Evolutionary conservation across 1,284 basidiomycete genomes (phyloP).

Genomic region (Tylopilus microsporus): DNA sequence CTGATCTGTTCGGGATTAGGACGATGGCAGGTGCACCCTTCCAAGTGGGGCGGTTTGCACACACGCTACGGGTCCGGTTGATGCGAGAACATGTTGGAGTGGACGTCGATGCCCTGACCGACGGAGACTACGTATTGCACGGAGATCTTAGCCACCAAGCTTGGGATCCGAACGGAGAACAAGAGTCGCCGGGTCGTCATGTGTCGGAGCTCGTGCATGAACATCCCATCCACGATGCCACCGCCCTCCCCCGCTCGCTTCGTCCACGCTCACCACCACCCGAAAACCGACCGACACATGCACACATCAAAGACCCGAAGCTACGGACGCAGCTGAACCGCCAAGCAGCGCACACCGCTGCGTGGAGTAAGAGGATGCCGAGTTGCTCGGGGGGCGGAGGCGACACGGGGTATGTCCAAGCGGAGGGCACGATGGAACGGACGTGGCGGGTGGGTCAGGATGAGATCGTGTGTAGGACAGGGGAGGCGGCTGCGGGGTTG

Average conservation of each 20-base stretch:
- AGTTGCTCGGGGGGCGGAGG: slow-evolving; percentile 45
- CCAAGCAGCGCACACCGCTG: slow-evolving; percentile 50
- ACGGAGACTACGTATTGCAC: slow-evolving; percentile 64
- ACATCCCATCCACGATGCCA: slow-evolving; percentile 38
- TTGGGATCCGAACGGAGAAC: slow-evolving; percentile 82
- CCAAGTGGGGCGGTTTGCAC: slow-evolving; percentile 95
- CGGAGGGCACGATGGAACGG: slow-evolving; percentile 75
- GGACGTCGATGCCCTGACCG: slow-evolving; percentile 87
- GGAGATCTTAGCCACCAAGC: slow-evolving; percentile 53
- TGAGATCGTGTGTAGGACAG: slow-evolving; percentile 69
- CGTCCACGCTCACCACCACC: slow-evolving; percentile 41
- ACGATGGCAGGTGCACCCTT: slow-evolving; percentile 93
- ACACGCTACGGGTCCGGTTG: slow-evolving; percentile 86
- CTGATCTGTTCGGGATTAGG: slow-evolving; percentile 37
- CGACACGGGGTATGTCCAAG: slow-evolving; percentile 66
- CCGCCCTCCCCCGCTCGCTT: slow-evolving; percentile 58
- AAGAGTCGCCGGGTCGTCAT: slow-evolving; percentile 46
- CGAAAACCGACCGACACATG: slow-evolving; percentile 43
- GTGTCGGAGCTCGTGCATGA: slow-evolving; percentile 39
- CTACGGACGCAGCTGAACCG: slow-evolving; percentile 64
- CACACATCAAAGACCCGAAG: slow-evolving; percentile 71
- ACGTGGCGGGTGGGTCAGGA: slow-evolving; percentile 87
- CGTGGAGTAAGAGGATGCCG: slow-evolving; percentile 63
- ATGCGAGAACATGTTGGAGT: slow-evolving; percentile 97
- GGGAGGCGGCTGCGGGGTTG: slow-evolving; percentile 71